phyloP scores from a whole-genome alignment of 306 rosid genomes.

The Gastrolobium bilobum region DNA sequence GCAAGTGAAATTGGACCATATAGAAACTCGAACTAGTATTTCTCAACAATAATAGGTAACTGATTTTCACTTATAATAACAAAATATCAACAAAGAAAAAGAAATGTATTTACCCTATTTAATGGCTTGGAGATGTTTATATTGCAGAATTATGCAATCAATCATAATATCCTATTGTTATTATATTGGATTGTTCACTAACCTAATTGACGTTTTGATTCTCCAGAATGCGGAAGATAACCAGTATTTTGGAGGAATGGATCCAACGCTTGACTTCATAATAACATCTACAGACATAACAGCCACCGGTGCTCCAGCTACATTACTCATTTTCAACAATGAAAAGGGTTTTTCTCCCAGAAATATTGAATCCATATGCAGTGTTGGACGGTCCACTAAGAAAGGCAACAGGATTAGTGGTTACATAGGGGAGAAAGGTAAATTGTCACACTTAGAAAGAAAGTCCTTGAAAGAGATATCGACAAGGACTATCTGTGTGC shows the following conservation, averaged over 20 bases:
- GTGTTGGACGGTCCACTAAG: slow-evolving; percentile 77
- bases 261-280: slow-evolving; percentile 67
- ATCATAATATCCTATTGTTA: neutral
- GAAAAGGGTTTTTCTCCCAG: slow-evolving; percentile 70
- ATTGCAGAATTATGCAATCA: neutral
- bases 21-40: too few species aligned
- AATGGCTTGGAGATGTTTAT: too few species aligned
- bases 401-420: slow-evolving; percentile 63
- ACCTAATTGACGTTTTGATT: neutral
- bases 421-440: slow-evolving; percentile 81
- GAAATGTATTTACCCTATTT: too few species aligned
- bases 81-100: too few species aligned
- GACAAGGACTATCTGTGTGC: neutral
- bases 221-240: slow-evolving; percentile 78
- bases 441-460: neutral
- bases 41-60: too few species aligned
- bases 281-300: slow-evolving; percentile 76
- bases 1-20: too few species aligned
- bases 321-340: slow-evolving; percentile 76
- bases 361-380: slow-evolving; percentile 72
- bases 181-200: neutral
- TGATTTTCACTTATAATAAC: too few species aligned
- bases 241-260: slow-evolving; percentile 52
- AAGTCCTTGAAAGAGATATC: neutral
- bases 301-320: slow-evolving; percentile 69